These are phyloP conservation scores for Penicillium sp. DNA, from an alignment of 2,329 filamentous ascomycete species.

Conservation along the genomic window DNA sequence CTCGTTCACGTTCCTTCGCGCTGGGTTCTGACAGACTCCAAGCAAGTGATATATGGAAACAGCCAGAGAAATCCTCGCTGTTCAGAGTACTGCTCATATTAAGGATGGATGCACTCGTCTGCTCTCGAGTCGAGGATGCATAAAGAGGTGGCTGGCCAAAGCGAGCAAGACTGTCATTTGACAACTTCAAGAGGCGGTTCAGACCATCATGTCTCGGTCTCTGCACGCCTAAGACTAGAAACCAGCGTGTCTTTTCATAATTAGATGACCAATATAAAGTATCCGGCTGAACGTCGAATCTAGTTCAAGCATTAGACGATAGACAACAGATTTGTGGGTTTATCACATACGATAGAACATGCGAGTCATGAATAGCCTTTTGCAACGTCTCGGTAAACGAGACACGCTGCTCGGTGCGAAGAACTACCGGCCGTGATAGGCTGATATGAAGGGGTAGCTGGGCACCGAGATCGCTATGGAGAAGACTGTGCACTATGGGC, in stretches of 20 bases:
- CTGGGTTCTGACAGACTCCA: constrained; percentile 67
- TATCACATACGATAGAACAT: constrained; percentile 46
- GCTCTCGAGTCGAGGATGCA: constrained; percentile 12
- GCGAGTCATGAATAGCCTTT: constrained; percentile 42
- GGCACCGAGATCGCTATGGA: constrained; percentile 74
- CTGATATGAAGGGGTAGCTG: constrained; percentile 85
- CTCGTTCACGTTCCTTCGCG: constrained; percentile 39
- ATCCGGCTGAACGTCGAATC: constrained; percentile 48
- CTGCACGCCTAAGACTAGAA: constrained; percentile 70
- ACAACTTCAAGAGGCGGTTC: constrained; percentile 60
- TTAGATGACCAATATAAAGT: constrained; percentile 65
- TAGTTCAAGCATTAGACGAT: constrained; percentile 33
- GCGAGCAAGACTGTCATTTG: constrained; percentile 60
- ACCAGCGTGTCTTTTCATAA: constrained; percentile 69
- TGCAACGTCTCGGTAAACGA: constrained; percentile 61
- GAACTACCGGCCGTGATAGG: constrained; percentile 75
- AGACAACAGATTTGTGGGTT: neutral
- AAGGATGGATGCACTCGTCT: neutral
- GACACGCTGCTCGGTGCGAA: constrained; percentile 70
- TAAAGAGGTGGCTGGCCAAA: constrained; percentile 74
- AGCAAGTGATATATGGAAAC: constrained; percentile 85
- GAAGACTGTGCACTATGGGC: constrained; percentile 60
- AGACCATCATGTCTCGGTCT: constrained; percentile 54
- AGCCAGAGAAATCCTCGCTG: constrained; percentile 48
- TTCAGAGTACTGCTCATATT: constrained; percentile 2